phyloP scores from a whole-genome alignment of 768 basidiomycete species.

The Erythrobasidium yunnanense region DNA sequence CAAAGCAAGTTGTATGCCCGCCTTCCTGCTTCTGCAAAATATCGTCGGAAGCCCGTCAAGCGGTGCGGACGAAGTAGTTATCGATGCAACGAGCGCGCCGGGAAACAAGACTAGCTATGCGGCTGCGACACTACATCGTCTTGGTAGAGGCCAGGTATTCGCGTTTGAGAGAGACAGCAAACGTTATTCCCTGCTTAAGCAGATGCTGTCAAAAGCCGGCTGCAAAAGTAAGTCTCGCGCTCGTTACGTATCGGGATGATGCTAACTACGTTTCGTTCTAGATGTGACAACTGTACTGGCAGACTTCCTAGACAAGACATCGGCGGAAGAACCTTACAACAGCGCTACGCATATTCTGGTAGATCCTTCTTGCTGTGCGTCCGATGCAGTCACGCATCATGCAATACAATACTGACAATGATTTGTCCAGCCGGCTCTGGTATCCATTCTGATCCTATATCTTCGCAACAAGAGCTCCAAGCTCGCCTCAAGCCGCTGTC shows the following conservation, averaged over 20 bases:
- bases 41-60: background rate
- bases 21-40: conserved; percentile 69
- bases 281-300: conserved; percentile 60
- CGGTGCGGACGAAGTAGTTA: background rate
- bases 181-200: conserved; percentile 68
- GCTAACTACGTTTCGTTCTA: background rate
- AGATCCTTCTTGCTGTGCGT: conserved; percentile 93
- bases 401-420: conserved; percentile 44
- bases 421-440: conserved; percentile 31
- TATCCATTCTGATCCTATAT: conserved; percentile 45
- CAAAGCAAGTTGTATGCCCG: conserved; percentile 95
- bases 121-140: conserved; percentile 71
- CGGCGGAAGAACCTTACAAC: conserved; percentile 53
- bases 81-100: conserved; percentile 86
- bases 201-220: conserved; percentile 72
- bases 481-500: conserved; percentile 73
- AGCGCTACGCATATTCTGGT: conserved; percentile 76
- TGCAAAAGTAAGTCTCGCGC: conserved; percentile 51
- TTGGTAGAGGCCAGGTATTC: conserved; percentile 56
- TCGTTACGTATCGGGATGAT: background rate
- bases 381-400: conserved; percentile 79
- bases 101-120: conserved; percentile 96
- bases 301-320: conserved; percentile 76
- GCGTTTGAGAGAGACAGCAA: conserved; percentile 81
- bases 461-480: conserved; percentile 49